phyloP scores from a whole-genome alignment of 2,329 filamentous ascomycete genomes.

The Alternaria alternata region DNA sequence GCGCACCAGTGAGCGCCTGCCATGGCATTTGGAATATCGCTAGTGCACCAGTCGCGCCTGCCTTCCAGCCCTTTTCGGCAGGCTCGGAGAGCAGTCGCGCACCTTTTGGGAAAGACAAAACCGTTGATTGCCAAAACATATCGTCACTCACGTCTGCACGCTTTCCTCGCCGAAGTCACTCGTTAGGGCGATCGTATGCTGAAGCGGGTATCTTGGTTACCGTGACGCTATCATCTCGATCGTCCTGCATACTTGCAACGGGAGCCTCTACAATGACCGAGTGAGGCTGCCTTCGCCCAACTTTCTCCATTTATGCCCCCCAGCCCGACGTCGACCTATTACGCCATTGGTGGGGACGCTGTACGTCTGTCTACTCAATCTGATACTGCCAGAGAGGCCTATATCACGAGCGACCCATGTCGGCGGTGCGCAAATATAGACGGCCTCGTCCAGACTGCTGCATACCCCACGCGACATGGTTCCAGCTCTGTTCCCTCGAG shows the following conservation, averaged over 20 bases:
- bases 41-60: constrained; percentile 8
- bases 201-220: constrained; percentile 17
- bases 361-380: constrained; percentile 22
- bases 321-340: constrained; percentile 8
- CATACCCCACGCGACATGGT: constrained; percentile 8
- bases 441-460: constrained; percentile 4
- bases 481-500: not conserved
- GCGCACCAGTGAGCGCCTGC: constrained; percentile 20
- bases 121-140: constrained; percentile 11
- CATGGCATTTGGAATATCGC: constrained; percentile 33
- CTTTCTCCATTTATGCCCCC: constrained; percentile 15
- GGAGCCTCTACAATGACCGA: not conserved
- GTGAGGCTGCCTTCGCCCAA: constrained; percentile 16
- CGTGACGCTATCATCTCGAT: constrained; percentile 23
- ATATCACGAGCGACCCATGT: constrained; percentile 3
- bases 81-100: constrained; percentile 3
- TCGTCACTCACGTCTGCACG: constrained; percentile 2
- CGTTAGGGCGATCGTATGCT: constrained; percentile 1
- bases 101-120: constrained; percentile 30
- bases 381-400: constrained; percentile 22
- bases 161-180: constrained; percentile 10
- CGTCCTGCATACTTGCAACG: not conserved
- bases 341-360: constrained; percentile 18
- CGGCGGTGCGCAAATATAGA: constrained; percentile 4
- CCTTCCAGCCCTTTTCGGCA: constrained; percentile 19